Base-by-base conservation (phyloP, 202 grass and related monocot species). In the Setaria italica region DNA sequence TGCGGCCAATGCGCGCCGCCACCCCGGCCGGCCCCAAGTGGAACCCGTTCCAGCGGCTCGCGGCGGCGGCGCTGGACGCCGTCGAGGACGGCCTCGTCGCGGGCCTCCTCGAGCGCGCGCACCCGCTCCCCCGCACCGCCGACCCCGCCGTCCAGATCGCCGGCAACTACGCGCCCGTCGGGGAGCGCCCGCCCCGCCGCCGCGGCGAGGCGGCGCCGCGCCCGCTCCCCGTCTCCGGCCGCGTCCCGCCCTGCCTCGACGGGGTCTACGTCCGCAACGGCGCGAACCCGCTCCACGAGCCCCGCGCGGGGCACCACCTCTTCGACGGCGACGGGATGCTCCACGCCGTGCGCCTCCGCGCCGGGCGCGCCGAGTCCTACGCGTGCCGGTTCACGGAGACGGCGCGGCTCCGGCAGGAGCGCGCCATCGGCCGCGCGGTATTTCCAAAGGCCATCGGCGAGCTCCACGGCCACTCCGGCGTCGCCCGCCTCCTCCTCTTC, bases 311-410 rank as follows among this genome's bases (percentile, higher is more conserved):
- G 0, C 96, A 99, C 88, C 96, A 99, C 86, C 91, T 99, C 17
- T 99, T 96, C 76, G 96, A 99, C 66, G 96, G 96, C 37, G 96
- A 99, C 54, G 96, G 96, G 0, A 99, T 99, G 96, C 77, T 99
- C 20, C 96, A 99, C 81, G 91, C 96, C 7, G 86, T 99, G 32
- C 75, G 84, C 20, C 76, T 99, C 5, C 10, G 67, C 37, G 73
- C 46, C 5, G 93, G 96, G 0, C 49, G 11, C n/a, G 93, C 91
- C 50, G 80, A 70, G 62, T 91, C 93, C 5, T 99, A 99, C 80
- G 88, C 88, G 3, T 94, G 96, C 88, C 86, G 93, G 0, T 92
- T 92, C 90, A 99, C 96, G 6, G 88, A 99, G 86, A 99, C 96
- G 8, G 68, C 90, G 9, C 84, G 96, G 4, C 87, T 99, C 34